phyloP scores from a whole-genome alignment of 805 yeast genomes.

The Wickerhamiella azymoides region DNA sequence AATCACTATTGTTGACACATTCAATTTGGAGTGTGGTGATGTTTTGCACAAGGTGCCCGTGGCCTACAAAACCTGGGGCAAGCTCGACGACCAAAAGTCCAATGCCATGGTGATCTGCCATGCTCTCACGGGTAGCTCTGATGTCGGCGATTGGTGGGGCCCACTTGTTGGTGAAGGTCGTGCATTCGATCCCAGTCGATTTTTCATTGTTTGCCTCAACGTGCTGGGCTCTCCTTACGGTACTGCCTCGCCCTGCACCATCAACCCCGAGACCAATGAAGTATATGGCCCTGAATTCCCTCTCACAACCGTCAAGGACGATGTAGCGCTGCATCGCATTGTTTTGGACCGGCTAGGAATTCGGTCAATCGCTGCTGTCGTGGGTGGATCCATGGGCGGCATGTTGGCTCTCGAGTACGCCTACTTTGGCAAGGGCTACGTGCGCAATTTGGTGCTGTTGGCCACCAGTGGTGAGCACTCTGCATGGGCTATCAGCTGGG shows the following conservation, averaged over 20 bases:
- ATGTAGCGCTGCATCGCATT: constrained; percentile 61
- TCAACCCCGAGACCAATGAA: constrained; percentile 60
- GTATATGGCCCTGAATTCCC: constrained; percentile 96
- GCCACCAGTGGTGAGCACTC: constrained; percentile 92
- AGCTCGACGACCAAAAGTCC: constrained; percentile 48
- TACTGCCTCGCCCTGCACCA: constrained; percentile 77
- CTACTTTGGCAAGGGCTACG: constrained; percentile 52
- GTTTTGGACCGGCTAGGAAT: constrained; percentile 73
- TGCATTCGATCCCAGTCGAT: constrained; percentile 84
- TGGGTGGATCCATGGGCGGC: constrained; percentile 99
- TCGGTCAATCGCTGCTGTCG: constrained; percentile 63
- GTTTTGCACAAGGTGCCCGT: constrained; percentile 61
- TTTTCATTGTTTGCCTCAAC: constrained; percentile 75
- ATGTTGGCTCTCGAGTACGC: constrained; percentile 89
- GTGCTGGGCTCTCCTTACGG: constrained; percentile 97
- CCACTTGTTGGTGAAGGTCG: constrained; percentile 73
- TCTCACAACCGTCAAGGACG: constrained; percentile 84
- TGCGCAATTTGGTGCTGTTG: constrained; percentile 58
- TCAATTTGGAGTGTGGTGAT: constrained; percentile 73
- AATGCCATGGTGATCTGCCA: constrained; percentile 88
- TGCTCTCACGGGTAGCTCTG: constrained; percentile 91
- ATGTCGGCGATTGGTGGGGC: constrained; percentile 98
- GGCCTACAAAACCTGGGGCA: constrained; percentile 95
- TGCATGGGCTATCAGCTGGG: constrained; percentile 99
- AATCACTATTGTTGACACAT: constrained; percentile 62